These are phyloP conservation scores for Leptosphaerulina australis DNA, from an alignment of 2,329 filamentous ascomycete species.

Conservation along the genomic window DNA sequence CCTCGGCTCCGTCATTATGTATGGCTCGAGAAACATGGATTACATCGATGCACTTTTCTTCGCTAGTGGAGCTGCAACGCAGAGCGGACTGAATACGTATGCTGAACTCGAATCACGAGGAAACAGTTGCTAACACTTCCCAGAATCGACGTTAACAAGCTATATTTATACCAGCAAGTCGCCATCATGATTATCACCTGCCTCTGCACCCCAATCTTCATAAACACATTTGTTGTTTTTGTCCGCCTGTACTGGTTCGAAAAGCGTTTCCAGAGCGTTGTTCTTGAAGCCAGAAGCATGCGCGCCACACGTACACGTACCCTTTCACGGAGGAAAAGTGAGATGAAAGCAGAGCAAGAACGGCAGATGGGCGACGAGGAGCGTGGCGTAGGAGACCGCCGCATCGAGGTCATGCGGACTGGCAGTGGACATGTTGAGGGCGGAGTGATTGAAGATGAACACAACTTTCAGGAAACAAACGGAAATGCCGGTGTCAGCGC, in stretches of 20 bases:
- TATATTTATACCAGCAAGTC: constrained; percentile 59
- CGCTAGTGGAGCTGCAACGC: constrained; percentile 82
- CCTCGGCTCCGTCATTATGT: constrained; percentile 78
- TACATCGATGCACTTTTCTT: constrained; percentile 94
- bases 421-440: constrained; percentile 59
- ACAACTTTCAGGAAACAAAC: constrained; percentile 54
- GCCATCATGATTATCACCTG: constrained; percentile 48
- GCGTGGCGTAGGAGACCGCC: constrained; percentile 67
- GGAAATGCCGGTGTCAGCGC: constrained; percentile 24
- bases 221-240: constrained; percentile 77
- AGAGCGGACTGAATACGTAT: constrained; percentile 87
- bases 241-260: constrained; percentile 98
- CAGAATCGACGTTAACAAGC: constrained; percentile 57
- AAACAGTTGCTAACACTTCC: constrained; percentile 22
- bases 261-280: constrained; percentile 87
- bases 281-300: constrained; percentile 70
- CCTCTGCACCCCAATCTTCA: constrained; percentile 51
- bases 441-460: constrained; percentile 62
- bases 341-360: constrained; percentile 55
- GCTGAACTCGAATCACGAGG: constrained; percentile 12
- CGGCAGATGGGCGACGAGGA: constrained; percentile 57
- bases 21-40: constrained; percentile 64
- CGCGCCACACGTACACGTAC: constrained; percentile 64
- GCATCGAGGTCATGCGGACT: constrained; percentile 70
- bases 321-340: constrained; percentile 60